Evolutionary conservation across 345 rosid genomes (phyloP), one percentile per base, ranked within the genome.

Genomic region (Lepidium sativum): DNA sequence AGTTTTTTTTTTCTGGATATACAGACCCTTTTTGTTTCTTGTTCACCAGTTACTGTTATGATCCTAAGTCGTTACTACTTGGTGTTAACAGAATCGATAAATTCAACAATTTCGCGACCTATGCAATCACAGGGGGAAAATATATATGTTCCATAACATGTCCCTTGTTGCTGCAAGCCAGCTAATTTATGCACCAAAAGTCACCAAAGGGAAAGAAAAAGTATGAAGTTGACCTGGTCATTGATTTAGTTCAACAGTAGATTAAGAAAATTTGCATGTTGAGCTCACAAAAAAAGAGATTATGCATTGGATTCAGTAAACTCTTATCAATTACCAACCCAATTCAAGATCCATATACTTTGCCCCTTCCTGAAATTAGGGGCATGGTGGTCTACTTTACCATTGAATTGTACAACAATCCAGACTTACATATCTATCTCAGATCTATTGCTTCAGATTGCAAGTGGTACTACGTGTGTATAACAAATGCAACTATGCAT

Each of bases 391-490:
- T 65, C 61, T 23, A 6, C 43, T 53, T 15, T 54, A n/a, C n/a
- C n/a, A n/a, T 50, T 32, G 10, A 20, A 33, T 8, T 38, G 11
- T 52, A 60, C 38, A 61, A 55, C 33, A 32, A 25, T 39, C 14
- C 41, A 48, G 20, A 44, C 49, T 48, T 48, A 47, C 69, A 55
- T 54, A 70, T 70, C 69, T 70, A 29, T 63, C 75, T 63, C 29
- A 57, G 69, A 70, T 62, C n/a, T 45, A 56, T n/a, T 54, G 51
- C 40, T 54, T 44, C 9, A 11, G 7, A 60, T 47, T 45, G 35
- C 75, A 43, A 35, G 21, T 61, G 12, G n/a, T 43, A 54, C 42
- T 45, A 34, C 8, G 13, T 18, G 2, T 18, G 51, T 5, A 9
- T 31, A 63, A 51, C 18, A 27, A 16, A 17, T 5, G 41, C 14